Evolutionary conservation across 495 filamentous ascomycete species (phyloP), one percentile per base, ranked within the genome.

Genomic region (Aspergillus incahuasiensis): DNA sequence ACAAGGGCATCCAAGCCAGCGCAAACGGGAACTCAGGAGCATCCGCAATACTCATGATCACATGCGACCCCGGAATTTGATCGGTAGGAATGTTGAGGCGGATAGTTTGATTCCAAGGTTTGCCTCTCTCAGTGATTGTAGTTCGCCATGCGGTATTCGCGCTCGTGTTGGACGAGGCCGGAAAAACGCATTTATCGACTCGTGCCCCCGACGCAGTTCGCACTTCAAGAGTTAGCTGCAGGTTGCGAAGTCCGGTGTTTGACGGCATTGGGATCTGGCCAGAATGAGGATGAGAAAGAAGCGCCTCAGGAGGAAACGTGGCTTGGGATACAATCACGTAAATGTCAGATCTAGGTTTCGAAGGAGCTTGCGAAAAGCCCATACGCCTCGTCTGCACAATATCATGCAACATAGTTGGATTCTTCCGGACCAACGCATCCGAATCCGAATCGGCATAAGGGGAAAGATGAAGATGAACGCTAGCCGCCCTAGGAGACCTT

Each of bases 281-380:
- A 48, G 83, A 83, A 58, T 88, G 82, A 18, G 88, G 89, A 60
- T 95, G 83, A 30, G 89, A 87, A 4, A 99, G 75, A 11, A 92
- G 72, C 3, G 89, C 89, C 55, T 92, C 88, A 34, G 83, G 77
- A 32, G 88, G 84, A 3, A 99, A 70, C 13, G 81, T 77, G 0
- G 90, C 86, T 59, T 90, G 85, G 35, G 82, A 81, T 48, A 99
- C 68, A 0, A 90, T 95, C 20, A 99, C 67, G 66, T 97, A 99
- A 45, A 99, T 97, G 65, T 99, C 94, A 12, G 89, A 95, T 58
- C 94, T 75, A 8, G 90, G 79, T 62, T 88, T 89, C 0, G 87
- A 89, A 1, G 94, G 94, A 7, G 91, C 92, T 18, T 91, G 91
- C 2, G 94, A 86, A 70, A 99, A 99, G n/a, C 91, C 92, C 62